These are phyloP conservation scores for Arthrobotrys sinensis DNA, from an alignment of 2,329 filamentous ascomycete genomes.

Conservation along the genomic window DNA sequence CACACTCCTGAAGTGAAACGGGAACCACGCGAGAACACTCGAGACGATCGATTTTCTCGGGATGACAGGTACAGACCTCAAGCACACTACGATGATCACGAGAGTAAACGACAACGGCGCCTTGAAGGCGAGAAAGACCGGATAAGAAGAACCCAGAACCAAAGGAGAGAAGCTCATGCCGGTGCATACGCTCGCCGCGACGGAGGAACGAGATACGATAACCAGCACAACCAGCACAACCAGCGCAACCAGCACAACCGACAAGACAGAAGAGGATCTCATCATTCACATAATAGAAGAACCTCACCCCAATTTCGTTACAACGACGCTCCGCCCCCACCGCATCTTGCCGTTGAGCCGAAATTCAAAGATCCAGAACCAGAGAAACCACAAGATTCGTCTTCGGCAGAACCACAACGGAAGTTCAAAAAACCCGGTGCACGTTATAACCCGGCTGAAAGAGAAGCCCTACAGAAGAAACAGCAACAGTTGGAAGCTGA, in stretches of 20 bases:
- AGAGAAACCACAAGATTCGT: conserved; percentile 26
- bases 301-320: conserved; percentile 50
- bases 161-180: conserved; percentile 46
- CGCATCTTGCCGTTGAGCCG: conserved; percentile 40
- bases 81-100: conserved; percentile 28
- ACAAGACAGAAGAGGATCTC: conserved; percentile 29
- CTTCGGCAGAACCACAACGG: conserved; percentile 35
- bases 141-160: conserved; percentile 33
- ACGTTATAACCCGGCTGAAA: conserved; percentile 48
- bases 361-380: conserved; percentile 56
- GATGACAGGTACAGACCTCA: conserved; percentile 3
- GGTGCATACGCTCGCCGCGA: conserved; percentile 49
- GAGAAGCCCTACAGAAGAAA: conserved; percentile 38
- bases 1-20: conserved; percentile 35
- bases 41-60: conserved; percentile 2
- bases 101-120: conserved; percentile 41
- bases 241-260: neutral
- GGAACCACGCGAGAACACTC: neutral
- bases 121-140: conserved; percentile 54
- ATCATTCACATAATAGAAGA: conserved; percentile 27
- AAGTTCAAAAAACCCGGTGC: conserved; percentile 58
- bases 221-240: neutral
- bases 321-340: conserved; percentile 47
- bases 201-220: conserved; percentile 37
- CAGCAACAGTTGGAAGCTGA: conserved; percentile 49